These are phyloP conservation scores for Ascochyta clinopodiicola DNA, from an alignment of 2,329 filamentous ascomycete species.

Conservation along the genomic window DNA sequence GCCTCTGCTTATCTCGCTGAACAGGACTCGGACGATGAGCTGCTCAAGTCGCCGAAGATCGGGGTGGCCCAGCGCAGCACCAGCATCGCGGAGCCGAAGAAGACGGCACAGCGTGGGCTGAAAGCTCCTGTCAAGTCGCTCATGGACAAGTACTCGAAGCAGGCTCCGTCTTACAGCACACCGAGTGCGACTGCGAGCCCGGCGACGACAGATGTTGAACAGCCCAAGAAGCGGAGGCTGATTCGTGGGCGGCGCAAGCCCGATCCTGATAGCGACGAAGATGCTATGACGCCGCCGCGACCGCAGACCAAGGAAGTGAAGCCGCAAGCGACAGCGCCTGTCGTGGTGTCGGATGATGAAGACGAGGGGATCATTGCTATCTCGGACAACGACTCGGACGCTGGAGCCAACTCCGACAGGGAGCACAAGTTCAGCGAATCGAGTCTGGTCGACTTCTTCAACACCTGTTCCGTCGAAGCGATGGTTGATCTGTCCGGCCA, in stretches of 20 bases:
- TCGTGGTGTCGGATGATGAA: constrained; percentile 36
- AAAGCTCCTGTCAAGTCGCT: constrained; percentile 63
- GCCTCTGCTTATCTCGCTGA: constrained; percentile 47
- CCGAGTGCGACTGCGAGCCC: constrained; percentile 24
- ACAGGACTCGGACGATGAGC: constrained; percentile 45
- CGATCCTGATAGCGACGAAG: constrained; percentile 37
- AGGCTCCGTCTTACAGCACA: constrained; percentile 26
- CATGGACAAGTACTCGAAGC: constrained; percentile 59
- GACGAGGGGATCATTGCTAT: constrained; percentile 46
- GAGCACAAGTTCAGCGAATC: constrained; percentile 51
- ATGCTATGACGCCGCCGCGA: constrained; percentile 21
- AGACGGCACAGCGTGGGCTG: constrained; percentile 61
- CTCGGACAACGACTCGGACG: constrained; percentile 54
- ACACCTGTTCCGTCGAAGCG: constrained; percentile 75
- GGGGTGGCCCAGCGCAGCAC: constrained; percentile 26
- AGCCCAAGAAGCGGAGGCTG: constrained; percentile 51
- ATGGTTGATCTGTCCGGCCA: constrained; percentile 82
- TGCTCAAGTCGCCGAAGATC: constrained; percentile 34
- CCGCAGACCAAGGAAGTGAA: constrained; percentile 24
- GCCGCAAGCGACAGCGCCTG: constrained; percentile 17
- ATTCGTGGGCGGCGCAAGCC: constrained; percentile 56
- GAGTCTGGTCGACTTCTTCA: constrained; percentile 80
- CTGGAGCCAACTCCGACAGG: constrained; percentile 36
- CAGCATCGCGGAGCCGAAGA: constrained; percentile 46
- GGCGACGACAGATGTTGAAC: constrained; percentile 17